A percentile compares a stretch with the other conserved stretches of the same genome.
Conservation (phyloP, 345 rosid genomes). For the Garcia nutans region DNA sequence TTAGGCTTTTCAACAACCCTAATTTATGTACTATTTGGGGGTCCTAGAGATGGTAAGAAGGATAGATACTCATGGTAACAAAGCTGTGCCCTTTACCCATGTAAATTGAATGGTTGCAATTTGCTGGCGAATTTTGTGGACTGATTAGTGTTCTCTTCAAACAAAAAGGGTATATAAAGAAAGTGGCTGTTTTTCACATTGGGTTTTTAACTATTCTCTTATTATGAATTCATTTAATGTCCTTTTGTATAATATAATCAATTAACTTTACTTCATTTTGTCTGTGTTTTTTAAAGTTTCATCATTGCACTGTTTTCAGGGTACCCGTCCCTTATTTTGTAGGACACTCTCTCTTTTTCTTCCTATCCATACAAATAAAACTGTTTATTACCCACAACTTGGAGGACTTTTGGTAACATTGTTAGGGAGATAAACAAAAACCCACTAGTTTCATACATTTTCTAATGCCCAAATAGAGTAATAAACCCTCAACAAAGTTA, state of each 20-base stretch:
- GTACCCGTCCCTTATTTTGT: too few species aligned
- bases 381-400: background rate
- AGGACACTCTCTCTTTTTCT: too few species aligned
- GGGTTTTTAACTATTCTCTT: slow-evolving; percentile 3
- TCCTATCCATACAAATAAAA: background rate
- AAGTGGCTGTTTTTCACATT: background rate
- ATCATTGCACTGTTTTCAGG: background rate
- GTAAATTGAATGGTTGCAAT: background rate
- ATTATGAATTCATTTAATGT: background rate
- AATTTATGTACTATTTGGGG: background rate
- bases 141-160: background rate
- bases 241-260: background rate
- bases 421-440: too few species aligned
- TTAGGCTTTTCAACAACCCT: background rate
- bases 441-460: background rate
- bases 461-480: background rate
- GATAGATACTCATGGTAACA: too few species aligned
- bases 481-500: background rate
- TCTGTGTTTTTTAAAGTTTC: background rate
- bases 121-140: background rate
- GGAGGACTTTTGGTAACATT: too few species aligned
- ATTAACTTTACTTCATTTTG: background rate
- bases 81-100: background rate
- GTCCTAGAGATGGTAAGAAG: too few species aligned
- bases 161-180: background rate